Conservation (phyloP, 345 rosid species). For the Trapa bicornis region DNA sequence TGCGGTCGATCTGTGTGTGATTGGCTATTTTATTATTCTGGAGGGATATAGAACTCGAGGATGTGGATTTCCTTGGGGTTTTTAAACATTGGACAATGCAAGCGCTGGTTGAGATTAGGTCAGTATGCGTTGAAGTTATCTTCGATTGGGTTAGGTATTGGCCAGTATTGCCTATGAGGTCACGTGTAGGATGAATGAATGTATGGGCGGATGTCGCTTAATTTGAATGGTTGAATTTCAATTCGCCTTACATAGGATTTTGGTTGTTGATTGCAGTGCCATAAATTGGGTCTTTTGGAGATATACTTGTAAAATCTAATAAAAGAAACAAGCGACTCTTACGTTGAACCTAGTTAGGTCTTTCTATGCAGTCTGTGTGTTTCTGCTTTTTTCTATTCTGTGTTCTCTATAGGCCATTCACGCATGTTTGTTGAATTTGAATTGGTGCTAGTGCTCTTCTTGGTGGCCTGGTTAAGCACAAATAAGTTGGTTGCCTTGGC, state of each 20-base stretch:
- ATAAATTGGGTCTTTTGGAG: constrained; percentile 1
- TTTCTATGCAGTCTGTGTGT: neutral
- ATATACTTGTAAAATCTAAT: neutral
- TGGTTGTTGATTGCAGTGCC: neutral
- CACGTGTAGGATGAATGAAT: neutral
- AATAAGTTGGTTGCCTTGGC: neutral
- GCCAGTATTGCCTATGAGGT: neutral
- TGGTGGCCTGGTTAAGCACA: neutral
- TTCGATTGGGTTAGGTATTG: neutral
- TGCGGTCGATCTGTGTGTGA: neutral
- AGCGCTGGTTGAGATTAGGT: neutral
- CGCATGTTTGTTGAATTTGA: neutral
- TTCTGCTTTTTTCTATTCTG: neutral
- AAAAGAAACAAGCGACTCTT: neutral
- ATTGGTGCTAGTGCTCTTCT: neutral
- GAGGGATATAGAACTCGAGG: neutral
- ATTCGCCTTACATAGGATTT: neutral
- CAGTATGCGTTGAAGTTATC: neutral
- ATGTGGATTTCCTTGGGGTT: neutral
- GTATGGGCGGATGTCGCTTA: neutral
- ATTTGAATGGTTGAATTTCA: neutral
- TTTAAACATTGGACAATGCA: neutral
- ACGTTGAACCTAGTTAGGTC: neutral
- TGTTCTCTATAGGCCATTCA: neutral
- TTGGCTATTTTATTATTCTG: neutral